Percentiles rank a stretch among this genome's conserved stretches.
Conservation (phyloP, 1,284 basidiomycete species). For the Tilletia indica region DNA sequence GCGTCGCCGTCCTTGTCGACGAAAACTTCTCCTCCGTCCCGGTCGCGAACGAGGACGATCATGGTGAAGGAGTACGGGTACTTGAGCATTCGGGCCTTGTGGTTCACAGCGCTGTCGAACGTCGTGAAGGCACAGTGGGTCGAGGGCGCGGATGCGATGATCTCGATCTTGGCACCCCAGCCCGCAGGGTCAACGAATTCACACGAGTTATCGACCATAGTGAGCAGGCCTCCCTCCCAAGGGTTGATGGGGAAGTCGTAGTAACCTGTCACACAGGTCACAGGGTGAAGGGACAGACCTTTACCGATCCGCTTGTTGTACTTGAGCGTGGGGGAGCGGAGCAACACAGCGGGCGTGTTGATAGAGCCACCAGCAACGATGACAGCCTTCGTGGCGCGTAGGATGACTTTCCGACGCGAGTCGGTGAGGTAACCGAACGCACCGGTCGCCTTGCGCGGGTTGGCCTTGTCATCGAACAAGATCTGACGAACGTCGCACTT, state of each 20-base stretch:
- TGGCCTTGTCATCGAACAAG: slow-evolving; percentile 51
- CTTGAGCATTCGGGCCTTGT: slow-evolving; percentile 56
- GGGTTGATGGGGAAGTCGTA: slow-evolving; percentile 58
- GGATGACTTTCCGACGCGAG: slow-evolving; percentile 33
- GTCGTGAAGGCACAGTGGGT: slow-evolving; percentile 53
- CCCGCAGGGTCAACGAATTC: slow-evolving; percentile 47
- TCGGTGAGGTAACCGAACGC: slow-evolving; percentile 39
- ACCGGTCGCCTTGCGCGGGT: slow-evolving; percentile 37
- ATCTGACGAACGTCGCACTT: slow-evolving; percentile 56
- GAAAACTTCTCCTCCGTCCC: slow-evolving; percentile 54
- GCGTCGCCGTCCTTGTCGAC: slow-evolving; percentile 56
- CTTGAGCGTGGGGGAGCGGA: slow-evolving; percentile 57
- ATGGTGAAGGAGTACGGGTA: slow-evolving; percentile 52
- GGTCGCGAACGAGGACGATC: slow-evolving; percentile 53
- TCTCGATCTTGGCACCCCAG: slow-evolving; percentile 60
- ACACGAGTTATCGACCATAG: slow-evolving; percentile 56
- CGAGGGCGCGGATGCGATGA: slow-evolving; percentile 57
- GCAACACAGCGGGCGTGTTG: slow-evolving; percentile 59
- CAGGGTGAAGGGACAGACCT: slow-evolving; percentile 60
- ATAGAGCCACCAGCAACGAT: slow-evolving; percentile 58
- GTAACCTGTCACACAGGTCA: slow-evolving; percentile 57
- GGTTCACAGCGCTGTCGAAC: slow-evolving; percentile 53
- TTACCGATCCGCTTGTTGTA: slow-evolving; percentile 59
- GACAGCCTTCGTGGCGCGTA: slow-evolving; percentile 56
- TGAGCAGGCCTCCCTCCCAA: slow-evolving; percentile 60